Evolutionary conservation across 345 rosid genomes (phyloP), one percentile per base, ranked within the genome.

Genomic region (Psidium friedrichsthalianum): DNA sequence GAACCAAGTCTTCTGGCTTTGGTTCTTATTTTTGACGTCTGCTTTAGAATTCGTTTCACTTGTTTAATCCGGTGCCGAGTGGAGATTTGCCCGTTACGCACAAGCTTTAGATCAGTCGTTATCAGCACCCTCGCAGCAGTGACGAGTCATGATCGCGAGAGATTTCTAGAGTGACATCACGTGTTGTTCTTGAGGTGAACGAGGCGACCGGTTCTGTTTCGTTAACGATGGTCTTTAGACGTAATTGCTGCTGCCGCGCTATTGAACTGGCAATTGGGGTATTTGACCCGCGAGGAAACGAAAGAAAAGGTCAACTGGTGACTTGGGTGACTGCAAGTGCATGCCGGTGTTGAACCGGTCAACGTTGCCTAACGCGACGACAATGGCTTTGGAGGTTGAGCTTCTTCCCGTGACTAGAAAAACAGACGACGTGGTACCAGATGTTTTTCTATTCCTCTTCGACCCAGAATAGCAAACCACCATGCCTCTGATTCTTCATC

Each of bases 401-500:
- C 24, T 21, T 69, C 20, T 32, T 69, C 47, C 78, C 5, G 78
- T 0, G 78, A 69, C 78, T 69, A 69, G 47, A 69, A 69, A 32
- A 32, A 12, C 44, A 18, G 78, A 32, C 24, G 78, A 69, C 78
- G 32, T 2, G 78, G 47, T 69, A 6, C 47, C 47, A 4, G 24
- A 18, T 8, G 47, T 8, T 69, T 32, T 58, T 58, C 69, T n/a
- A 22, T 64, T 32, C 78, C 44, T 32, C 47, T 69, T 32, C 78
- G 0, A 8, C 47, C 47, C 78, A 32, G 78, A 52, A 32, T 4
- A 69, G 78, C 78, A 32, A 69, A 36, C 52, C 27, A 40, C 59
- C 84, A 74, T 85, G 86, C n/a, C 82, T 64, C n/a, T 42, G 64
- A 27, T 74, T 55, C 51, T 84, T 59, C 83, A 84, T 51, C 91